Evolutionary conservation across 306 rosid genomes (phyloP), one percentile per base, ranked within the genome.

Genomic region (Cucurbita moschata): DNA sequence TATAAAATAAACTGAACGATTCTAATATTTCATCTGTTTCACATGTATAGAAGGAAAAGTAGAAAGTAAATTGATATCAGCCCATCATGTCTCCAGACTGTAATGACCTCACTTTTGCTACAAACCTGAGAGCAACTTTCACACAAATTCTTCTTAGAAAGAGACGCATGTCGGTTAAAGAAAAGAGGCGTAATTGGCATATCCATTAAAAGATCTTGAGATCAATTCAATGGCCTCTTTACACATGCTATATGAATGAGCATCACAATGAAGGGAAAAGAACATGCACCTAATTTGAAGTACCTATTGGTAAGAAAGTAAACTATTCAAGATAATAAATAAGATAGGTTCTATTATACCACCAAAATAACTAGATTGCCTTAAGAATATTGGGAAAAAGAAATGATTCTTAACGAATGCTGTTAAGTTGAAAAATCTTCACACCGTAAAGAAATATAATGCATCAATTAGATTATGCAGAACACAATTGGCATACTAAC

Each of bases 401-500:
- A 61, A 67, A 44, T 67, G 12, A 67, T 40, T 40, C 54, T 10
- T 44, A 1, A 13, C 12, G 15, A 30, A 63, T 40, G 69, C 30
- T 39, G 50, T 18, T 18, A 64, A 40, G 51, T 64, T 44, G 54
- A 51, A 70, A 58, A 52, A 30, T 9, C 35, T 37, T 52, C 40
- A 70, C 38, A 6, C 51, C 76, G 5, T 37, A 7, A 18, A 18
- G 76, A 58, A 59, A 9, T 67, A 44, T 58, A 73, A 74, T 54
- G 42, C 43, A 51, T 75, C 72, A n/a, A 44, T 6, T 38, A 53
- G n/a, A 21, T 75, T 47, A 21, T 46, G 21, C 40, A 63, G n/a
- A 12, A 50, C 49, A 8, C 18, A 53, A 10, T n/a, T 50, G 38
- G 10, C 35, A 63, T 63, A 84, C 97, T 85, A 69, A 94, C 99